These are phyloP conservation scores for Dryas drummondii DNA, from an alignment of 306 rosid species.

Conservation along the genomic window DNA sequence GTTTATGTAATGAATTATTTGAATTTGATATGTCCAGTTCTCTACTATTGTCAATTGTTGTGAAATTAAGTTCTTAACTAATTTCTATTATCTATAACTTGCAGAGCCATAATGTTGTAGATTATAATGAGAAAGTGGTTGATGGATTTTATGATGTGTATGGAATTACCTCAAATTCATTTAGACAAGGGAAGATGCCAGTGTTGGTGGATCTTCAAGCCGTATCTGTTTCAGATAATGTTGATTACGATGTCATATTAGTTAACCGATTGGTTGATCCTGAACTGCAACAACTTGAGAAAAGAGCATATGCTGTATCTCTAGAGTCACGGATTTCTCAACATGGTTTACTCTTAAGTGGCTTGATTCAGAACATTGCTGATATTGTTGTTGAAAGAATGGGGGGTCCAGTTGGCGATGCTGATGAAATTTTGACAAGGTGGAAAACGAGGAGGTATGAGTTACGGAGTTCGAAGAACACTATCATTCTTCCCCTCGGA, in stretches of 20 bases:
- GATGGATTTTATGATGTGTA: slow-evolving; percentile 95
- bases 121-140: slow-evolving; percentile 81
- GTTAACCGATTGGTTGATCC: slow-evolving; percentile 68
- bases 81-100: slow-evolving; percentile 27
- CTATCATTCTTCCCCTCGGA: slow-evolving; percentile 82
- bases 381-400: slow-evolving; percentile 84
- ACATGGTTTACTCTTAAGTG: slow-evolving; percentile 62
- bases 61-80: slow-evolving; percentile 22
- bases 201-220: slow-evolving; percentile 74
- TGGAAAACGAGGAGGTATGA: slow-evolving; percentile 81
- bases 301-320: slow-evolving; percentile 46
- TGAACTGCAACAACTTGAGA: slow-evolving; percentile 76
- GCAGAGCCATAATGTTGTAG: slow-evolving; percentile 89
- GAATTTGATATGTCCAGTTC: not conserved
- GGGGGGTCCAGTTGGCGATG: slow-evolving; percentile 94
- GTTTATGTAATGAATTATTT: not conserved
- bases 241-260: slow-evolving; percentile 76
- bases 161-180: slow-evolving; percentile 57
- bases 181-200: slow-evolving; percentile 89
- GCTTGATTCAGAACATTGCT: slow-evolving; percentile 84
- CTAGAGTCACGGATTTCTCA: slow-evolving; percentile 53
- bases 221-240: slow-evolving; percentile 53
- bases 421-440: slow-evolving; percentile 69
- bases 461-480: slow-evolving; percentile 56
- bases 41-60: slow-evolving; percentile 16